Evolutionary conservation across 257 asterid genomes (phyloP), one percentile per base, ranked within the genome.

Genomic region (Perilla frutescens): DNA sequence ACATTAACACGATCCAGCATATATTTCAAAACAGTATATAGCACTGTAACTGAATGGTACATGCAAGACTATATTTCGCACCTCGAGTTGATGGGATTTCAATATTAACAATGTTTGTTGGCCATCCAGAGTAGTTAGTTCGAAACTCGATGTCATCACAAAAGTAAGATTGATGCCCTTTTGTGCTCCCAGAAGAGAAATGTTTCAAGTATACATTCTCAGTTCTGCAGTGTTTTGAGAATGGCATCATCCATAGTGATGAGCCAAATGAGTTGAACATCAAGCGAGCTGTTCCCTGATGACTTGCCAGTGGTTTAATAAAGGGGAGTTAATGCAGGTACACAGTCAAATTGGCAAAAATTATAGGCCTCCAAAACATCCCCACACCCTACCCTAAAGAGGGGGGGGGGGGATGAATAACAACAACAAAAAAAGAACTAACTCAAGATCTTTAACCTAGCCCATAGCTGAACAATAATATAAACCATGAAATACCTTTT

Each of bases 231-330:
- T 95, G 82, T 86, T 88, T 81, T 68, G 99, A 91, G 84, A 87
- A 90, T 48, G 99, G 99, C 89, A 85, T 49, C 98, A 95, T 90
- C 99, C 99, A 95, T 15, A 78, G 1, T 77, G 99, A 85, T 79
- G 99, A 95, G 68, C 97, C 98, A 87, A 95, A 95, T 55, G 99
- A 85, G 81, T 88, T 95, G 93, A 85, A 85, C 97, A 95, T 91
- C 95, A 87, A 66, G 82, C 99, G 97, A 83, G 97, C 98, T 81
- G 98, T 95, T 76, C 98, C 99, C 99, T 95, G 98, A 82, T 82
- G 86, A 83, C 88, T 88, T 83, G 87, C 90, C 84, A 85, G 85
- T 77, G 77, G 74, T 75, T 74, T 81, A 47, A 77, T 73, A 72
- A 80, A 74, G 63, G 48, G 71, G 73, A 64, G 79, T 77, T 81